Conservation (phyloP, 805 yeast genomes). For the Candida qinlingensis region DNA sequence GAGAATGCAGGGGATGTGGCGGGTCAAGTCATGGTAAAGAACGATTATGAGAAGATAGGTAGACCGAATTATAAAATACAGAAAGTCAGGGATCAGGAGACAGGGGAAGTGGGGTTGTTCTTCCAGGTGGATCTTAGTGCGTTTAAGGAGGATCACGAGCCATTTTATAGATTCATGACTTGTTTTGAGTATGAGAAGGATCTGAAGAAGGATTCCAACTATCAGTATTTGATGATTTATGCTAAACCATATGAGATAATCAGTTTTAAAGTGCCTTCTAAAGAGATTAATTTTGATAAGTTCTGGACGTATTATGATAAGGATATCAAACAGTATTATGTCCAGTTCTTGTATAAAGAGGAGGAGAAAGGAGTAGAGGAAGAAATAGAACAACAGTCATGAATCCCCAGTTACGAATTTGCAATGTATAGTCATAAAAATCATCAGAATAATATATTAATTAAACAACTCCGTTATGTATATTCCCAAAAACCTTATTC, state of each 20-base stretch:
- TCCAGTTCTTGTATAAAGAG: constrained; percentile 38
- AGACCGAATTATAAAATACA: constrained; percentile 64
- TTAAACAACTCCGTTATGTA: no score
- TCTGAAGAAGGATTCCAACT: constrained; percentile 41
- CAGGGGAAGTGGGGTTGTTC: constrained; percentile 58
- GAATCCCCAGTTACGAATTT: background rate
- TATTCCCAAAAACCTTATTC: no score
- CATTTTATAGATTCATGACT: constrained; percentile 72
- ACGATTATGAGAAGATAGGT: constrained; percentile 16
- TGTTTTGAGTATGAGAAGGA: constrained; percentile 60
- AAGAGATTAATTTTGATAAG: constrained; percentile 34
- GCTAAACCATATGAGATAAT: constrained; percentile 88
- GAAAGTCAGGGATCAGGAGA: constrained; percentile 60
- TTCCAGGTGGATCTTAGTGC: constrained; percentile 55
- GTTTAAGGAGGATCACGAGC: constrained; percentile 40
- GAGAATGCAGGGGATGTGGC: background rate
- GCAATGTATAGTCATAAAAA: no score
- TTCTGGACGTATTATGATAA: constrained; percentile 73
- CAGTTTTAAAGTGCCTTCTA: constrained; percentile 67
- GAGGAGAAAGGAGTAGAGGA: background rate
- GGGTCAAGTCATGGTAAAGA: constrained; percentile 8
- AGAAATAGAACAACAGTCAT: background rate
- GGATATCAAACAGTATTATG: constrained; percentile 60
- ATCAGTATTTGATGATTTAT: constrained; percentile 72
- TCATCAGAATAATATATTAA: no score